Evolutionary conservation across 768 basidiomycete genomes (phyloP).

Genomic region (Suillus variegatus): DNA sequence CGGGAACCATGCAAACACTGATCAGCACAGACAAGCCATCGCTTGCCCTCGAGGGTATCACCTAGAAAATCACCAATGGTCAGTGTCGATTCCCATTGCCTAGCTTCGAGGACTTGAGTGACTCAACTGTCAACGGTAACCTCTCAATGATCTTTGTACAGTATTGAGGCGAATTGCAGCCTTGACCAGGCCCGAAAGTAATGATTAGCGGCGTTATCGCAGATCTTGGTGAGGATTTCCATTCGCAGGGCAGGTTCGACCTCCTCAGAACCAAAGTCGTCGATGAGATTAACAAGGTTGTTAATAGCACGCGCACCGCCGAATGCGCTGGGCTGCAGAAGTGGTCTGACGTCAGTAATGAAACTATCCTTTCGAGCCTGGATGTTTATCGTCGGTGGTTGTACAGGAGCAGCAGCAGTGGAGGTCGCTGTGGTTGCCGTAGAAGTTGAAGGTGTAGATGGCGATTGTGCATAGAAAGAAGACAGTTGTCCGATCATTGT

Average conservation of each 20-base stretch:
- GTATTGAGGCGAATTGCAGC: constrained; percentile 18
- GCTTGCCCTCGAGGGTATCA: constrained; percentile 66
- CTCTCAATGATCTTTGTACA: constrained; percentile 71
- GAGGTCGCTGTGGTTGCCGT: constrained; percentile 19
- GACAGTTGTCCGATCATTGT: constrained; percentile 34
- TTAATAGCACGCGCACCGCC: constrained; percentile 69
- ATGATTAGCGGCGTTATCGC: constrained; percentile 82
- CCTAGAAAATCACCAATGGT: constrained; percentile 56
- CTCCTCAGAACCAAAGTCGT: constrained; percentile 60
- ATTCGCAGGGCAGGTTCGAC: constrained; percentile 65
- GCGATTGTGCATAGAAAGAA: constrained; percentile 37
- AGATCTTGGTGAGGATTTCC: constrained; percentile 78
- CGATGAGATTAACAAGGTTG: constrained; percentile 58
- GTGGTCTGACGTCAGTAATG: constrained; percentile 49
- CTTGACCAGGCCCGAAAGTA: constrained; percentile 79
- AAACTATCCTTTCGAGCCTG: constrained; percentile 61
- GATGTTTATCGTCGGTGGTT: constrained; percentile 37
- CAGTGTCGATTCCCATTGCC: constrained; percentile 84
- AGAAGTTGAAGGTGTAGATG: constrained; percentile 27
- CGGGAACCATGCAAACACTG: constrained; percentile 57
- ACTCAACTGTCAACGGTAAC: constrained; percentile 70
- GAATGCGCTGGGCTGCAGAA: constrained; percentile 60
- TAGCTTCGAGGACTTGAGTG: constrained; percentile 69
- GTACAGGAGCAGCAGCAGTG: constrained; percentile 25
- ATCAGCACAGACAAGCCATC: constrained; percentile 69